Evolutionary conservation across 139 green algal species (phyloP).

Genomic region (Volvox reticuliferus): DNA sequence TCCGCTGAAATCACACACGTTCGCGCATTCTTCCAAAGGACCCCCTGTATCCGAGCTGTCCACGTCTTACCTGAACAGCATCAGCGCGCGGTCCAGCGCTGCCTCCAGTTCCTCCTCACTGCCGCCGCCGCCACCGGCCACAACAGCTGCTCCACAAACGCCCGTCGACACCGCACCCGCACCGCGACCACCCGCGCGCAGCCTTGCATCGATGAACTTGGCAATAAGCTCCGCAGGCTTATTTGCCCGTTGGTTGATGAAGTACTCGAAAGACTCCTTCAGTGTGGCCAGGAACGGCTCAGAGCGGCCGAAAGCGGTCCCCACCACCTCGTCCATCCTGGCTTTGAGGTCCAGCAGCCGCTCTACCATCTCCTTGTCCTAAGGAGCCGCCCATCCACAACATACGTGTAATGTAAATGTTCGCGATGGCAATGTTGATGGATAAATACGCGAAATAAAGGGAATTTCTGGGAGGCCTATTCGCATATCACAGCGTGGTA

Average conservation of each 20-base stretch:
- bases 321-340: conserved; percentile 76
- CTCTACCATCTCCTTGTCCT: conserved; percentile 93
- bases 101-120: conserved; percentile 94
- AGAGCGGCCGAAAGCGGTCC: conserved; percentile 69
- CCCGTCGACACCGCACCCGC: conserved; percentile 33
- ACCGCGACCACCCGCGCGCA: conserved; percentile 84
- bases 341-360: conserved; percentile 88
- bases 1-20: too few relatives aligned
- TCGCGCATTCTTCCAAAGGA: too few relatives aligned
- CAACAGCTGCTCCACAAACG: not conserved
- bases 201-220: conserved; percentile 93
- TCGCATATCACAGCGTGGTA: too few relatives aligned
- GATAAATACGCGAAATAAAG: too few relatives aligned
- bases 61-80: conserved; percentile 85
- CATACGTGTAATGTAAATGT: too few relatives aligned
- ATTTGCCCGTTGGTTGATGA: conserved; percentile 93
- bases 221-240: conserved; percentile 96
- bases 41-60: too few relatives aligned
- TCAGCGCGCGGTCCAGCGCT: conserved; percentile 88
- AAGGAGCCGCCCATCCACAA: not conserved
- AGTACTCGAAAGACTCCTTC: conserved; percentile 95
- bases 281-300: conserved; percentile 82
- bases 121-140: conserved; percentile 14
- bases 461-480: too few relatives aligned
- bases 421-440: too few relatives aligned